Evolutionary conservation across 78 protist species (phyloP).

Genomic region (Dictyostelium intermedium): DNA sequence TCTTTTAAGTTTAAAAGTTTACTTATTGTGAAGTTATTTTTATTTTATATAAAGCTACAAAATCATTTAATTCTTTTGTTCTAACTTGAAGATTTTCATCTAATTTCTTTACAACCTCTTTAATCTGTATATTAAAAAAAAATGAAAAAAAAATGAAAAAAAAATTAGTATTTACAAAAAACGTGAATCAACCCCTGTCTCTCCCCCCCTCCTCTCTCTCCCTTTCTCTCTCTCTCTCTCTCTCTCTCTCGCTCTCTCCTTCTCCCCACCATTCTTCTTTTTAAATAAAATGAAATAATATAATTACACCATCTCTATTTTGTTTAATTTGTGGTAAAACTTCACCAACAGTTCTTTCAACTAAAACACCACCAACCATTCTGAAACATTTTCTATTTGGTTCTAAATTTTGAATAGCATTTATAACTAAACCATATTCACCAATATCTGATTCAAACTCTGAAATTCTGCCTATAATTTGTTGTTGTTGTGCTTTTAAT

Average conservation of each 20-base stretch:
- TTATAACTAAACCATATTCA: conserved; percentile 70
- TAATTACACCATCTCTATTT: conserved; percentile 74
- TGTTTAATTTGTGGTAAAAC: conserved; percentile 63
- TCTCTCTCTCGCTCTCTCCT: too few species aligned
- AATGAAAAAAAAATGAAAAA: not conserved
- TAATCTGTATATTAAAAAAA: conserved; percentile 55
- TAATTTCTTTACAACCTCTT: conserved; percentile 37
- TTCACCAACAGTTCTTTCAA: conserved; percentile 79
- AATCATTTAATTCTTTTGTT: conserved; percentile 63
- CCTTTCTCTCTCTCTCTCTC: too few species aligned
- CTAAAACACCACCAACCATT: conserved; percentile 81
- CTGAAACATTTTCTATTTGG: conserved; percentile 78
- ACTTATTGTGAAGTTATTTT: conserved; percentile 7
- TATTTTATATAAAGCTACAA: conserved; percentile 56
- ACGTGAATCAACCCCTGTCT: too few species aligned
- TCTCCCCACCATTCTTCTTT: too few species aligned
- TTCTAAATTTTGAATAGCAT: conserved; percentile 59
- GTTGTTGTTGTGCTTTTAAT: conserved; percentile 43
- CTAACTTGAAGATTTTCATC: conserved; percentile 46
- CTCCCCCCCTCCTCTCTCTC: too few species aligned
- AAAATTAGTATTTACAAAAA: not conserved
- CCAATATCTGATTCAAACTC: conserved; percentile 55
- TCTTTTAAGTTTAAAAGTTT: not conserved
- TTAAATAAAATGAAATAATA: not conserved
- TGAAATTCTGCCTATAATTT: conserved; percentile 55